These are phyloP conservation scores for Nothophytophthora sp. DNA, from an alignment of 352 stramenopile species.

Conservation along the genomic window DNA sequence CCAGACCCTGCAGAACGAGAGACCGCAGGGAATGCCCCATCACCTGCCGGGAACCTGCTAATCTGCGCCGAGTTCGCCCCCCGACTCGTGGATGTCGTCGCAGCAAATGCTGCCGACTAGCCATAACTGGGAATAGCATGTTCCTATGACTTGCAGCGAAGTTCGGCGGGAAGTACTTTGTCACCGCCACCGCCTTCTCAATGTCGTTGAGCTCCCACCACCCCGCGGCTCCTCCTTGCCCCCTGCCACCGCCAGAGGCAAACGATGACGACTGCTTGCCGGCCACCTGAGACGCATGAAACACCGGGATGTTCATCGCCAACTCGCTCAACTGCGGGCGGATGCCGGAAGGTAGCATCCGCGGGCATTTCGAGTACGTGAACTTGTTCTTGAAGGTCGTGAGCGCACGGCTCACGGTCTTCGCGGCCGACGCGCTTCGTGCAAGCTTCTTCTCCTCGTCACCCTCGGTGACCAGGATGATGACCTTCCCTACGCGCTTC, in stretches of 20 bases:
- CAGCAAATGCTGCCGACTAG: slow-evolving; percentile 42
- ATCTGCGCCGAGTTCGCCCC: too few relatives aligned
- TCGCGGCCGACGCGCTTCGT: slow-evolving; percentile 72
- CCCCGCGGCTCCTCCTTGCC: slow-evolving; percentile 14
- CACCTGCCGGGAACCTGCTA: slow-evolving; percentile 15
- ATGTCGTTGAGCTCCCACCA: slow-evolving; percentile 70
- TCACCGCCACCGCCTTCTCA: slow-evolving; percentile 47
- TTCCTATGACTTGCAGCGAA: slow-evolving; percentile 35
- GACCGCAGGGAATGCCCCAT: slow-evolving; percentile 51
- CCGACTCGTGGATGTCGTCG: slow-evolving; percentile 30
- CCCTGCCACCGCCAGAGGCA: neutral
- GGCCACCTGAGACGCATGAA: slow-evolving; percentile 73
- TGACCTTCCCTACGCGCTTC: slow-evolving; percentile 92
- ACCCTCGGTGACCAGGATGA: slow-evolving; percentile 90
- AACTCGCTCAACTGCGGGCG: slow-evolving; percentile 48
- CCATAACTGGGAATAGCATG: slow-evolving; percentile 40
- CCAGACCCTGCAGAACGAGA: slow-evolving; percentile 40
- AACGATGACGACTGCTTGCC: slow-evolving; percentile 45
- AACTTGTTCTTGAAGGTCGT: slow-evolving; percentile 92
- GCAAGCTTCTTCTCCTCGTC: slow-evolving; percentile 90
- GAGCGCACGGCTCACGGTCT: slow-evolving; percentile 76
- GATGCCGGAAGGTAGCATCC: slow-evolving; percentile 69
- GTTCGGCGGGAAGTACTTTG: slow-evolving; percentile 49
- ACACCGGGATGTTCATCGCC: slow-evolving; percentile 79
- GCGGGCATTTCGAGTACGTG: slow-evolving; percentile 76